A percentile compares a stretch with the other conserved stretches of the same genome.
These are phyloP conservation scores for Brassica nigra DNA, from an alignment of 345 rosid species.

Conservation along the genomic window DNA sequence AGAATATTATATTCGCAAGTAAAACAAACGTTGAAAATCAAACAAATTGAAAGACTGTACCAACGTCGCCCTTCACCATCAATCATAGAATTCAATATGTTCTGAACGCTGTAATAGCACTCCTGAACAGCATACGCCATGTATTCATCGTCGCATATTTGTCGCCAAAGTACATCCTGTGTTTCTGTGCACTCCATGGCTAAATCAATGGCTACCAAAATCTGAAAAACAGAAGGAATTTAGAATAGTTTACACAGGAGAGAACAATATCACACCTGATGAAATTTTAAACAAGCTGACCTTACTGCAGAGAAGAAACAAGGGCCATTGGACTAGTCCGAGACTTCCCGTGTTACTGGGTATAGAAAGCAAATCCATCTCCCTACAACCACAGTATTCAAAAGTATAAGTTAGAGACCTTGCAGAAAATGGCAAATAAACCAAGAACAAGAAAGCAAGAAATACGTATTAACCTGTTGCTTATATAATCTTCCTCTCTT, in stretches of 20 bases:
- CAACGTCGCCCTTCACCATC: slow-evolving; percentile 95
- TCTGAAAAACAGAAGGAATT: slow-evolving; percentile 52
- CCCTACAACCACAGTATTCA: slow-evolving; percentile 49
- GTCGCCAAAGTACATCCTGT: slow-evolving; percentile 75
- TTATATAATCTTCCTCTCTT: slow-evolving; percentile 94
- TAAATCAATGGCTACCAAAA: slow-evolving; percentile 88
- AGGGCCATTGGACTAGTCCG: slow-evolving; percentile 95
- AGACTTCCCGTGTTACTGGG: slow-evolving; percentile 96
- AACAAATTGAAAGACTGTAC: slow-evolving; percentile 48
- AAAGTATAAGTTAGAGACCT: slow-evolving; percentile 12
- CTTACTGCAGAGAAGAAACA: slow-evolving; percentile 98
- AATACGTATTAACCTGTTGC: slow-evolving; percentile 63
- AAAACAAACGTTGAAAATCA: slow-evolving; percentile 11
- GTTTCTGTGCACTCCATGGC: slow-evolving; percentile 90
- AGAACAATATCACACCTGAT: slow-evolving; percentile 19
- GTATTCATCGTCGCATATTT: slow-evolving; percentile 88
- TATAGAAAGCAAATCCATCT: slow-evolving; percentile 90
- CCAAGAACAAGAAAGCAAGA: slow-evolving; percentile 13
- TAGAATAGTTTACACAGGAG: slow-evolving; percentile 12
- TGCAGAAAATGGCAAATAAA: slow-evolving; percentile 20
- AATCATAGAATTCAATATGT: slow-evolving; percentile 75
- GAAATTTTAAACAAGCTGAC: slow-evolving; percentile 45
- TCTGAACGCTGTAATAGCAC: slow-evolving; percentile 87
- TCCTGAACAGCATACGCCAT: slow-evolving; percentile 97
- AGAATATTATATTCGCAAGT: slow-evolving; percentile 25